These are phyloP conservation scores for Phytophthora citrophthora DNA, from an alignment of 352 stramenopile genomes.

Conservation along the genomic window DNA sequence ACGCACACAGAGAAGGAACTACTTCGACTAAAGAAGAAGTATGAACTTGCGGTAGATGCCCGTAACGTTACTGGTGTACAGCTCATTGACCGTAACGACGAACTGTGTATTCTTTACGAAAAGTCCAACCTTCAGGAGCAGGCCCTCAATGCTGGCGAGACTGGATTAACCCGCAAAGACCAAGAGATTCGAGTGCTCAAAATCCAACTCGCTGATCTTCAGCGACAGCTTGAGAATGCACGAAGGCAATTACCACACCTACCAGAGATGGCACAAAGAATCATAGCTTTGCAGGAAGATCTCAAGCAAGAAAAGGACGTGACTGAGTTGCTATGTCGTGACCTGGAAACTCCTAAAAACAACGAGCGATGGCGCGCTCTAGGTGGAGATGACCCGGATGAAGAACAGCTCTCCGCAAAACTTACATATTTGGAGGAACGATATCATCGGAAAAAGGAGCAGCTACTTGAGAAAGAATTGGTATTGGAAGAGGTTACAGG, in stretches of 20 bases:
- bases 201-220: slow-evolving; percentile 84
- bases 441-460: slow-evolving; percentile 92
- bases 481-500: slow-evolving; percentile 94
- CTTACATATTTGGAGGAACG: slow-evolving; percentile 86
- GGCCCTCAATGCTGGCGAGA: slow-evolving; percentile 80
- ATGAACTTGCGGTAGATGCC: slow-evolving; percentile 88
- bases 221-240: slow-evolving; percentile 84
- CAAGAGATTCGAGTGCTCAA: slow-evolving; percentile 77
- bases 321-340: slow-evolving; percentile 88
- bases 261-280: slow-evolving; percentile 80
- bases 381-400: slow-evolving; percentile 89
- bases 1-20: slow-evolving; percentile 91
- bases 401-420: slow-evolving; percentile 88
- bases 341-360: slow-evolving; percentile 93
- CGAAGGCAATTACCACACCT: slow-evolving; percentile 78
- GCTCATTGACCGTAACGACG: slow-evolving; percentile 95
- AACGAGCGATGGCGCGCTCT: slow-evolving; percentile 87
- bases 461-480: slow-evolving; percentile 94
- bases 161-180: slow-evolving; percentile 83
- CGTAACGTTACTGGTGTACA: slow-evolving; percentile 91
- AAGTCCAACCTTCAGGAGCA: slow-evolving; percentile 92
- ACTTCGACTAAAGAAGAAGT: slow-evolving; percentile 93
- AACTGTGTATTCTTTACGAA: slow-evolving; percentile 96
- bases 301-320: slow-evolving; percentile 87
- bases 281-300: slow-evolving; percentile 83